Conservation (phyloP, 352 stramenopile genomes). For the Phytophthora foliorum region DNA sequence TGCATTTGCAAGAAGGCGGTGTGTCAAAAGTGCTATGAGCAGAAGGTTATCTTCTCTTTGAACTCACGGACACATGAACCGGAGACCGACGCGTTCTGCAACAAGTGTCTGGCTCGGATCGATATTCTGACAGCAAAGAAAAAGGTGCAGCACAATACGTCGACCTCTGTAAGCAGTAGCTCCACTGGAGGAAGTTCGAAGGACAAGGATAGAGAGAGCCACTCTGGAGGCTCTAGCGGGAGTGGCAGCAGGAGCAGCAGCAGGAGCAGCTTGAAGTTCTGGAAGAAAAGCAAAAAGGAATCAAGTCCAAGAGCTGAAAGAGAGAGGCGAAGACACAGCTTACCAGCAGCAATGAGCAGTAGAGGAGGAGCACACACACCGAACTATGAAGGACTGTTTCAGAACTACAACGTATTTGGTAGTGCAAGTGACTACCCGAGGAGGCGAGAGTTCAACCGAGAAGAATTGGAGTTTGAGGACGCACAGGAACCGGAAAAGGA, state of each 20-base stretch:
- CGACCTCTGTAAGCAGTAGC: constrained; percentile 19
- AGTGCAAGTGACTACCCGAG: constrained; percentile 17
- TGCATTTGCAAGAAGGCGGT: constrained; percentile 64
- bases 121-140: constrained; percentile 32
- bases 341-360: constrained; percentile 17
- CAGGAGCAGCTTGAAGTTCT: constrained; percentile 32
- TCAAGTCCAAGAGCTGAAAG: constrained; percentile 4
- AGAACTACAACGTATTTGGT: constrained; percentile 37
- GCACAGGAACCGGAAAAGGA: constrained; percentile 33
- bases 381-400: constrained; percentile 60
- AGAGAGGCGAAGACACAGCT: constrained; percentile 16
- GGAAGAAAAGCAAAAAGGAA: constrained; percentile 29
- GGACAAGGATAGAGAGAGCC: constrained; percentile 24
- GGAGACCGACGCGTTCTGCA: constrained; percentile 53
- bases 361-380: constrained; percentile 19
- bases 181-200: constrained; percentile 31
- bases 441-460: not conserved
- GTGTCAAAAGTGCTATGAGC: constrained; percentile 45
- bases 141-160: constrained; percentile 20
- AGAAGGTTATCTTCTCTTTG: constrained; percentile 48
- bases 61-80: constrained; percentile 39
- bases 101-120: constrained; percentile 48
- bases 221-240: constrained; percentile 24
- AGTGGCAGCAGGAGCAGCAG: constrained; percentile 9
- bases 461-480: constrained; percentile 10